phyloP scores from a whole-genome alignment of 768 basidiomycete genomes.

The Clitopilus passeckerianus region DNA sequence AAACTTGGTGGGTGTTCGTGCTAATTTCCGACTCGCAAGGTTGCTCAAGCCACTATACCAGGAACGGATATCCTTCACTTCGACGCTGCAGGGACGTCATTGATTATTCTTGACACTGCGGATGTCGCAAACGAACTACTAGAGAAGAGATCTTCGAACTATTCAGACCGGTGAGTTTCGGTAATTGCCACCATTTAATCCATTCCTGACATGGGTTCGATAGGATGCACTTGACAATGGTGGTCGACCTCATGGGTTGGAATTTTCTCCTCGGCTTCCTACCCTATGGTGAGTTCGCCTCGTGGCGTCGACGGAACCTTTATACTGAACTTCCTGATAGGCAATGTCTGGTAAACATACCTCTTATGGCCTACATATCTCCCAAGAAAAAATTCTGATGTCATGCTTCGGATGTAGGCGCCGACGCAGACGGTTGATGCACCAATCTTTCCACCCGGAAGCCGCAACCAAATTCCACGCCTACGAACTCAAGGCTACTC shows the following conservation, averaged over 20 bases:
- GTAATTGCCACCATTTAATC: background rate
- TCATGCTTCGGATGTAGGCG: slow-evolving; percentile 9
- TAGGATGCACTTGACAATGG: slow-evolving; percentile 8
- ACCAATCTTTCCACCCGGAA: slow-evolving; percentile 12
- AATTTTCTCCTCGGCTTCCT: background rate
- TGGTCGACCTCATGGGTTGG: slow-evolving; percentile 4
- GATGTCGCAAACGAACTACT: slow-evolving; percentile 18
- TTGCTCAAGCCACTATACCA: background rate
- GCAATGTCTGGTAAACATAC: slow-evolving; percentile 6
- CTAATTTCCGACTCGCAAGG: background rate
- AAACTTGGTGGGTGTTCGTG: slow-evolving; percentile 3
- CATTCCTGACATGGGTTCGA: slow-evolving; percentile 4
- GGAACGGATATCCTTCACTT: slow-evolving; percentile 19
- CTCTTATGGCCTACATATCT: background rate
- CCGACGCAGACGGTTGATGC: slow-evolving; percentile 10
- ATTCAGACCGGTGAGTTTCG: slow-evolving; percentile 13
- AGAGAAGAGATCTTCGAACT: slow-evolving; percentile 15
- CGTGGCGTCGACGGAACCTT: too few relatives aligned
- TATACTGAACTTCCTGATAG: background rate
- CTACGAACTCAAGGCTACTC: slow-evolving; percentile 10
- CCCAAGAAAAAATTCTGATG: background rate
- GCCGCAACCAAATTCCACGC: slow-evolving; percentile 11
- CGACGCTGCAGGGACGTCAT: slow-evolving; percentile 11
- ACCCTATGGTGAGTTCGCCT: background rate
- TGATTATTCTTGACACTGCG: slow-evolving; percentile 16